Conservation (phyloP, 2,329 filamentous ascomycete genomes). For the Arthrobotrys pseudoclavata region DNA sequence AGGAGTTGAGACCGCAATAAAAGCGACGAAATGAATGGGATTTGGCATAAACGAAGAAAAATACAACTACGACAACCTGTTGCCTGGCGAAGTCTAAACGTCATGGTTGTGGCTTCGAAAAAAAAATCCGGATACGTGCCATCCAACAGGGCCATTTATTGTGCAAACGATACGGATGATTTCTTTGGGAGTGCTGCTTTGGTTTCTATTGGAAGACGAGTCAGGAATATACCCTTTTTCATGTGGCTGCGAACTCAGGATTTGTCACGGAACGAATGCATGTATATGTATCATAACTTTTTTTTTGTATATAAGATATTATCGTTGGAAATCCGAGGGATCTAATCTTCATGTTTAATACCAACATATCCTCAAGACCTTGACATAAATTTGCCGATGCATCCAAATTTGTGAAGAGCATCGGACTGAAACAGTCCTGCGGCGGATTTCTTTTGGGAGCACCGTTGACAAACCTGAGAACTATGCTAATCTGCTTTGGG, state of each 20-base stretch:
- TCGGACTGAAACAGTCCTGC: constrained; percentile 18
- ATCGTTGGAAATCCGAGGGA: neutral
- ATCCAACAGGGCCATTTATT: constrained; percentile 32
- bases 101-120: constrained; percentile 16
- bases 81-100: constrained; percentile 23
- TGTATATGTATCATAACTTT: constrained; percentile 18
- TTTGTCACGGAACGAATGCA: constrained; percentile 9
- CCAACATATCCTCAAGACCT: constrained; percentile 10
- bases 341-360: constrained; percentile 9
- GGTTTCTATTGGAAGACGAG: constrained; percentile 14
- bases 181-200: constrained; percentile 8
- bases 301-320: constrained; percentile 19
- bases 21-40: constrained; percentile 8
- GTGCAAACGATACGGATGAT: constrained; percentile 30
- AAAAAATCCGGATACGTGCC: constrained; percentile 18
- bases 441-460: constrained; percentile 14
- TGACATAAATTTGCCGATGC: neutral
- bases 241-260: neutral
- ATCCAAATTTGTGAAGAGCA: neutral
- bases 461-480: constrained; percentile 22
- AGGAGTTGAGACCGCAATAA: constrained; percentile 33
- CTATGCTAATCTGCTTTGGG: constrained; percentile 31
- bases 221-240: constrained; percentile 32
- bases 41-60: constrained; percentile 7
- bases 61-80: neutral